Percentiles rank a stretch among this genome's conserved stretches.
Evolutionary conservation across 2,329 filamentous ascomycete genomes (phyloP).

Genomic region (Fusarium burgessii): DNA sequence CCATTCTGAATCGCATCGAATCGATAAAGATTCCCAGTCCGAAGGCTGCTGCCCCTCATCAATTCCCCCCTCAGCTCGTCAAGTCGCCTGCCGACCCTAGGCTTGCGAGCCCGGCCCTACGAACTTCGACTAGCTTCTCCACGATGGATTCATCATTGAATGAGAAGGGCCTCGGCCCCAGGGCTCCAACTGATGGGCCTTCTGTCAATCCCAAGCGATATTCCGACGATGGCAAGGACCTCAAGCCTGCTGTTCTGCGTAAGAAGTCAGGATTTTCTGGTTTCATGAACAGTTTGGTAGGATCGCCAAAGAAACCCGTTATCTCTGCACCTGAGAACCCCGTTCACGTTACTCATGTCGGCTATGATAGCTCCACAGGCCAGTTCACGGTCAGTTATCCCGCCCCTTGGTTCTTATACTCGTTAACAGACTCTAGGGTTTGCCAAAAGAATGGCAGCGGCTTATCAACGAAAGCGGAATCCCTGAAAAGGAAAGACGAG

Average conservation of each 20-base stretch:
- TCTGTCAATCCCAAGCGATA: conserved; percentile 73
- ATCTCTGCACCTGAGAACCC: conserved; percentile 99
- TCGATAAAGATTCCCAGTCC: conserved; percentile 58
- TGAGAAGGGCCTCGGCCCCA: conserved; percentile 52
- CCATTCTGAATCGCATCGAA: conserved; percentile 71
- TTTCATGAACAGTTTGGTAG: conserved; percentile 85
- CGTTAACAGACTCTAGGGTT: conserved; percentile 68
- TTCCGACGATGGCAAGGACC: conserved; percentile 80
- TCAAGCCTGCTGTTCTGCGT: conserved; percentile 71
- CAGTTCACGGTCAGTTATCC: conserved; percentile 85
- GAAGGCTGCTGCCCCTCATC: conserved; percentile 45
- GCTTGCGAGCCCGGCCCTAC: conserved; percentile 65
- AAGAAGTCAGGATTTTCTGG: conserved; percentile 92
- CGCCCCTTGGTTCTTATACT: conserved; percentile 16
- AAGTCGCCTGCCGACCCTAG: conserved; percentile 67
- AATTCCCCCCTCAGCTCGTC: conserved; percentile 52
- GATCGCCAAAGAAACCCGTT: conserved; percentile 88
- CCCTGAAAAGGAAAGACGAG: conserved; percentile 92
- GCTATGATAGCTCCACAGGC: conserved; percentile 95
- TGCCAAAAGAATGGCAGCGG: conserved; percentile 98
- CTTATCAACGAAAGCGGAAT: conserved; percentile 96
- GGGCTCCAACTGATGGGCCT: conserved; percentile 58
- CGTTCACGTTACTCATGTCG: conserved; percentile 97
- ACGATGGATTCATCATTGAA: conserved; percentile 55
- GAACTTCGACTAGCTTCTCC: conserved; percentile 70